Conservation (phyloP, 1,284 basidiomycete genomes). For the Hymenochaete sp. region DNA sequence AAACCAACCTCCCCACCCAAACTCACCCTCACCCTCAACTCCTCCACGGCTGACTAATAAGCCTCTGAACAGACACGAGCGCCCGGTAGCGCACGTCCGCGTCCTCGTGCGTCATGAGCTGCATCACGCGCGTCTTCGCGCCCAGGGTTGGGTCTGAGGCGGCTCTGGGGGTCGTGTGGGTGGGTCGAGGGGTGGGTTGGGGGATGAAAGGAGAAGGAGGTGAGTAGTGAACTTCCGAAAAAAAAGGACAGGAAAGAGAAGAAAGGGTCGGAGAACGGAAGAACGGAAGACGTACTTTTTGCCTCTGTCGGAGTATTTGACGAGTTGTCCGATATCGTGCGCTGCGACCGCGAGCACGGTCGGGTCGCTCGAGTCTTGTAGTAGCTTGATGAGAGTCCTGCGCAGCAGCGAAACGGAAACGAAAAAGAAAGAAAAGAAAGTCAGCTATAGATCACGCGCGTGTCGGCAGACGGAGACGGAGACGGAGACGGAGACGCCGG, state of each 20-base stretch:
- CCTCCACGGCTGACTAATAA: constrained; percentile 73
- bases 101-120: constrained; percentile 85
- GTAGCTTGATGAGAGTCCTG: constrained; percentile 65
- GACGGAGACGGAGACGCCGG: too few relatives aligned
- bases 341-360: constrained; percentile 80
- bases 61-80: constrained; percentile 72
- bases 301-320: constrained; percentile 81
- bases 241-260: too few relatives aligned
- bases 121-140: constrained; percentile 88
- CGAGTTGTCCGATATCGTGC: constrained; percentile 90
- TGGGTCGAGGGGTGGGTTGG: too few relatives aligned
- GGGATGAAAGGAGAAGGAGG: too few relatives aligned
- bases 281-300: constrained; percentile 61
- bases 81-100: constrained; percentile 89
- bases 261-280: constrained; percentile 10
- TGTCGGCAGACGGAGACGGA: too few relatives aligned
- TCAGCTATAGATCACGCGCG: constrained; percentile 1
- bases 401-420: too few relatives aligned
- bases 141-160: constrained; percentile 73
- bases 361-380: constrained; percentile 66
- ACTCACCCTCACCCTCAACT: constrained; percentile 1
- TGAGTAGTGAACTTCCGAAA: too few relatives aligned
- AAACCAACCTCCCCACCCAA: too few relatives aligned
- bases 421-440: constrained; percentile 2
- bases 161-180: constrained; percentile 46